phyloP scores from a whole-genome alignment of 2,329 filamentous ascomycete species.

The Bimuria novae-zelandiae region DNA sequence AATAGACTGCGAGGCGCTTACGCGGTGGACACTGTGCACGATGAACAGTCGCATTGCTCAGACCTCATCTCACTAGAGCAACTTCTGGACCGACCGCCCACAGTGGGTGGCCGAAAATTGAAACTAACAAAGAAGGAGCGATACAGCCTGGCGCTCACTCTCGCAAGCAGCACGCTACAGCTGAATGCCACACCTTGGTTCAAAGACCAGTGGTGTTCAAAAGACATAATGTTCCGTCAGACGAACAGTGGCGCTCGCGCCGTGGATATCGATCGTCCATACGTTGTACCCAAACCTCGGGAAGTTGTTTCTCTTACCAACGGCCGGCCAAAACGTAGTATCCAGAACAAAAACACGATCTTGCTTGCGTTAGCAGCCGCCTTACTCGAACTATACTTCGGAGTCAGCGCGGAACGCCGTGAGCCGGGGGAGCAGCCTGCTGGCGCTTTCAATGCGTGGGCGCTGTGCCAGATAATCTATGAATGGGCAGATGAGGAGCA shows the following conservation, averaged over 20 bases:
- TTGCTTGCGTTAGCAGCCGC: constrained; percentile 41
- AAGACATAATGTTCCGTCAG: constrained; percentile 41
- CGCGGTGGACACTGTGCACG: constrained; percentile 19
- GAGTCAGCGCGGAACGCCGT: constrained; percentile 38
- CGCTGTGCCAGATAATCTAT: constrained; percentile 38
- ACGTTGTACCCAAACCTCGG: constrained; percentile 28
- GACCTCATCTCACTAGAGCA: constrained; percentile 39
- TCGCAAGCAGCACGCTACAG: constrained; percentile 43
- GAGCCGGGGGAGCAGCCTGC: constrained; percentile 22
- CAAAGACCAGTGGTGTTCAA: constrained; percentile 38
- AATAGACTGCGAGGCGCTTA: constrained; percentile 38
- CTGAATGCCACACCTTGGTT: constrained; percentile 46
- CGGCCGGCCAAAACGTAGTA: constrained; percentile 16
- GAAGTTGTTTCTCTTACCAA: constrained; percentile 10
- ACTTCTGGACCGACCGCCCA: constrained; percentile 32
- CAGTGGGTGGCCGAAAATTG: constrained; percentile 28
- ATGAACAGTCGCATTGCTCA: constrained; percentile 16
- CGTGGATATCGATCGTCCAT: constrained; percentile 40
- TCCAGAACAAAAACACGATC: constrained; percentile 42
- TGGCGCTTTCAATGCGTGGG: constrained; percentile 32
- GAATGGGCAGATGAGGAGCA: constrained; percentile 41
- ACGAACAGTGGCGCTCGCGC: constrained; percentile 19
- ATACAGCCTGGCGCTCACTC: constrained; percentile 41
- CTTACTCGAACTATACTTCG: constrained; percentile 45
- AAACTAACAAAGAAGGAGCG: constrained; percentile 44